phyloP scores from a whole-genome alignment of 2,329 filamentous ascomycete genomes.

The Aspergillus ochraceoroseus region DNA sequence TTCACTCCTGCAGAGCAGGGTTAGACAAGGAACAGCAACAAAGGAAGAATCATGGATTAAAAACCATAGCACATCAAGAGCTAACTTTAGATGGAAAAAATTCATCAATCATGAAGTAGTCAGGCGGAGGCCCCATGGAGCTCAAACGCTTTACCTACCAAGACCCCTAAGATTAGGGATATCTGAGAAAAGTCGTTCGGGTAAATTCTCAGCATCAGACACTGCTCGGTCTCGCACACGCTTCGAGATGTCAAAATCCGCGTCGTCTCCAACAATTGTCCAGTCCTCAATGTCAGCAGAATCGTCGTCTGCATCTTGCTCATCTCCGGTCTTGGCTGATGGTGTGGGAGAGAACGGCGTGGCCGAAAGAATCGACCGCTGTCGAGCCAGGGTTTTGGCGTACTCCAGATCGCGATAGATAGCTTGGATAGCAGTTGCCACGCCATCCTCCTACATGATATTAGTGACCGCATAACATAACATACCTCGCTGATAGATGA shows the following conservation, averaged over 20 bases:
- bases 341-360: slow-evolving; percentile 35
- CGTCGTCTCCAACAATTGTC: slow-evolving; percentile 75
- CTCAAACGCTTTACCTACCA: neutral
- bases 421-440: slow-evolving; percentile 82
- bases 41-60: neutral
- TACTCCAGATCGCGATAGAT: slow-evolving; percentile 96
- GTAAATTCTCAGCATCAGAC: slow-evolving; percentile 25
- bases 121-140: neutral
- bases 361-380: slow-evolving; percentile 41
- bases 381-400: slow-evolving; percentile 74
- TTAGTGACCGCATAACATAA: slow-evolving; percentile 28
- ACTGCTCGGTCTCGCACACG: slow-evolving; percentile 31
- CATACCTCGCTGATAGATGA: neutral
- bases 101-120: slow-evolving; percentile 14
- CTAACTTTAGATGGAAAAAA: neutral
- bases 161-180: neutral
- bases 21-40: neutral
- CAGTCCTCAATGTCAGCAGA: slow-evolving; percentile 73
- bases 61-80: neutral
- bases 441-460: slow-evolving; percentile 68
- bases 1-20: too few species aligned
- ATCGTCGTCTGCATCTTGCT: slow-evolving; percentile 45
- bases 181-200: slow-evolving; percentile 14
- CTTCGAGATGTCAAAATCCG: slow-evolving; percentile 43
- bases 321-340: slow-evolving; percentile 35